Conservation (phyloP, 768 basidiomycete genomes). For the Pleurotus giganteus region DNA sequence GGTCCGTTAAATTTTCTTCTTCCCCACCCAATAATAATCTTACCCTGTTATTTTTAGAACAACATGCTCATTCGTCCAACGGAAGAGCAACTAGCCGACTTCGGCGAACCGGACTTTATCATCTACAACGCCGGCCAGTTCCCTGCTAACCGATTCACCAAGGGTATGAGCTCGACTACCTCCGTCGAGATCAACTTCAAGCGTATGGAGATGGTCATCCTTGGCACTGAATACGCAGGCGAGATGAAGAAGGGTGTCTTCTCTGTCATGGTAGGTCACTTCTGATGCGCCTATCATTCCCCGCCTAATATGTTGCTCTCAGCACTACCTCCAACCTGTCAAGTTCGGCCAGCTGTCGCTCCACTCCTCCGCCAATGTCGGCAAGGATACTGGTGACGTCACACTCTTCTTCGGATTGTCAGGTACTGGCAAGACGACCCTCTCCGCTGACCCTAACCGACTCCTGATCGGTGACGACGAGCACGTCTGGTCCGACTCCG, state of each 20-base stretch:
- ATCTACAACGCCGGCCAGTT: slow-evolving; percentile 99
- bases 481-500: slow-evolving; percentile 98
- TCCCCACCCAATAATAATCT: slow-evolving; percentile 12
- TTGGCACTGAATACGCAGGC: slow-evolving; percentile 96
- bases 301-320: slow-evolving; percentile 13
- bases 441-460: slow-evolving; percentile 94
- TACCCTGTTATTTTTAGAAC: slow-evolving; percentile 53
- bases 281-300: background rate
- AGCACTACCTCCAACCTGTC: slow-evolving; percentile 98
- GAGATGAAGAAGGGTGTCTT: slow-evolving; percentile 99
- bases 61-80: slow-evolving; percentile 99
- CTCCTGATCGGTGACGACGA: slow-evolving; percentile 98
- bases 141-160: slow-evolving; percentile 99
- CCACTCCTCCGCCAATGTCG: slow-evolving; percentile 97
- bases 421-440: slow-evolving; percentile 98
- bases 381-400: slow-evolving; percentile 84
- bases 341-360: slow-evolving; percentile 97
- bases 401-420: slow-evolving; percentile 99
- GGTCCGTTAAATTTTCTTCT: slow-evolving; percentile 51
- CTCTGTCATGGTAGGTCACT: slow-evolving; percentile 53
- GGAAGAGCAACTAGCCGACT: slow-evolving; percentile 87
- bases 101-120: slow-evolving; percentile 98
- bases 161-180: slow-evolving; percentile 99
- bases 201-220: slow-evolving; percentile 99
- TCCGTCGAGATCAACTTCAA: slow-evolving; percentile 99